Base-by-base conservation (phyloP, 2,329 filamentous ascomycete species). In the Aspergillus pseudoterreus region DNA sequence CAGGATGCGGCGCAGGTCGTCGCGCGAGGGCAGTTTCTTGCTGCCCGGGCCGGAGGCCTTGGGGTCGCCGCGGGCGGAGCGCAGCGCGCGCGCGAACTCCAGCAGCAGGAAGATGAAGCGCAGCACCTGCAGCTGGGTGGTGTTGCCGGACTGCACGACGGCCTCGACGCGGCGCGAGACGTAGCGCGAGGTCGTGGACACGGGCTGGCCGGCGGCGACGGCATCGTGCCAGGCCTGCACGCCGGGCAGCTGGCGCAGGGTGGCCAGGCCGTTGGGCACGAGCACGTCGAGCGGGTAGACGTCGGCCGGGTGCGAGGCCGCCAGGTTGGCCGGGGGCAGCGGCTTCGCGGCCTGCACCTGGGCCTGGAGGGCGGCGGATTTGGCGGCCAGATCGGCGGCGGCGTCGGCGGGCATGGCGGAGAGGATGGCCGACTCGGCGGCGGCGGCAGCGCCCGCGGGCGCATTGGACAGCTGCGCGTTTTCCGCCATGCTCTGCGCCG, bases 341-440 rank as follows among this genome's bases (percentile, higher is more conserved):
- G 76, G 76, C 56, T 78, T 78, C 51, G 69, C 67, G 45, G 71
- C 73, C 63, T 75, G 73, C 35, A 76, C 69, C 55, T 72, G 66
- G 43, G 71, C 69, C 56, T 75, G 70, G 30, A 73, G 58, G 32
- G 63, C 61, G 41, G 63, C 63, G 2, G 66, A 57, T 52, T 70
- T 71, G 53, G 63, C 56, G 35, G 65, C 62, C 22, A 66, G 57
- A 43, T 66, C 63, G 32, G 65, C 61, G 43, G 64, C 57, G 6
- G 62, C 59, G 32, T 70, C 64, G 15, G 64, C 59, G 22, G 72
- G 68, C 65, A 76, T 70, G 8, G 73, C 69, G 10, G 71, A 68
- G 35, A 76, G 65, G 41, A 77, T 68, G 21, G 74, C 74, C 32
- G 71, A 66, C 52, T 74, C 73, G 45, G 72, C 66, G 33, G 73